phyloP scores from a whole-genome alignment of 352 stramenopile genomes.

The Thraustochytrium striatum region DNA sequence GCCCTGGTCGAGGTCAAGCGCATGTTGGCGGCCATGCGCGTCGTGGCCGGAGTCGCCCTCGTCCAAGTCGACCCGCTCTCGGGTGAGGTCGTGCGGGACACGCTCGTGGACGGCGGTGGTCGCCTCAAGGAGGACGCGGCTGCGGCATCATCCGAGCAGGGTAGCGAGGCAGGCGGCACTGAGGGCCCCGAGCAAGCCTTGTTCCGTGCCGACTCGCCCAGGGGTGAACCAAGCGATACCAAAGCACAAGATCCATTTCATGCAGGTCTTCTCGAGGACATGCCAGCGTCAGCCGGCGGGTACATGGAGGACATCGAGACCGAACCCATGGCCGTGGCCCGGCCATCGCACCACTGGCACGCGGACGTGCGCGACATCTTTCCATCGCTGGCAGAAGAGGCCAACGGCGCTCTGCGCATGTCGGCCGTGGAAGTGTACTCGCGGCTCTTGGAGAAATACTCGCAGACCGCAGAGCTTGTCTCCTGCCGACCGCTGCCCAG shows the following conservation, averaged over 20 bases:
- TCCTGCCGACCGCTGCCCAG: background rate
- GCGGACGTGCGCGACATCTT: too few relatives aligned
- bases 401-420: background rate
- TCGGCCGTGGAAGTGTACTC: background rate
- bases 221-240: background rate
- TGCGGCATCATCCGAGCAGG: background rate
- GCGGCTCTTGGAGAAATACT: constrained; percentile 3
- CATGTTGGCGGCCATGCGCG: constrained; percentile 47
- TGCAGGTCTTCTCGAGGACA: too few relatives aligned
- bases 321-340: too few relatives aligned
- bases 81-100: constrained; percentile 15
- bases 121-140: background rate
- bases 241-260: background rate
- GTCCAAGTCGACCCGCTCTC: constrained; percentile 43
- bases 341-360: too few relatives aligned
- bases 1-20: constrained; percentile 11
- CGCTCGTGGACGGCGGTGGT: constrained; percentile 27
- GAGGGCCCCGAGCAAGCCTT: background rate
- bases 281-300: too few relatives aligned
- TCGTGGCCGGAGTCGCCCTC: constrained; percentile 49
- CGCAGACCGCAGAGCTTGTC: constrained; percentile 3
- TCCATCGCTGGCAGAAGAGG: background rate
- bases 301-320: too few relatives aligned
- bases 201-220: background rate
- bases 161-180: background rate